Conservation (phyloP, 768 basidiomycete genomes). For the Suillus occidentalis region DNA sequence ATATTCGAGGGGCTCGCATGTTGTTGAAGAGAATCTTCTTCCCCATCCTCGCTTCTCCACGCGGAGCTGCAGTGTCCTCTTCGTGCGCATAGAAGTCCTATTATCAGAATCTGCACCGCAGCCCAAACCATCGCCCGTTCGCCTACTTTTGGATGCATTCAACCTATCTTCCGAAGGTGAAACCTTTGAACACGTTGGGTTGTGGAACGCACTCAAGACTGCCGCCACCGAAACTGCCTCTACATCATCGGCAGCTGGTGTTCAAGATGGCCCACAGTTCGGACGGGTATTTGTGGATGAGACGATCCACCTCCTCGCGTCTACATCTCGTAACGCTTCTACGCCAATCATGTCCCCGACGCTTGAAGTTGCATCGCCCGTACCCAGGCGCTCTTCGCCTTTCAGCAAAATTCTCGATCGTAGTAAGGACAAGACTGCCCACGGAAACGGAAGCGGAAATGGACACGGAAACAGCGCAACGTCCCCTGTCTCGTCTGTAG, state of each 20-base stretch:
- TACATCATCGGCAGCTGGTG: constrained; percentile 3
- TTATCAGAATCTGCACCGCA: constrained; percentile 35
- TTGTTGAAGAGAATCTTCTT: constrained; percentile 44
- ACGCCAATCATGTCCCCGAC: constrained; percentile 28
- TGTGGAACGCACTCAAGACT: constrained; percentile 59
- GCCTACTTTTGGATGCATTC: constrained; percentile 64
- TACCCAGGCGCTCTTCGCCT: constrained; percentile 37
- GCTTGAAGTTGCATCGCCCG: constrained; percentile 33
- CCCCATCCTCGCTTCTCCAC: constrained; percentile 71
- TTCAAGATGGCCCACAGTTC: constrained; percentile 42
- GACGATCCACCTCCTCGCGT: constrained; percentile 51
- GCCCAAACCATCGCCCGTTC: constrained; percentile 53
- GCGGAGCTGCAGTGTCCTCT: constrained; percentile 59
- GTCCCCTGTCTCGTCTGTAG: constrained; percentile 28
- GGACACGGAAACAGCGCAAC: constrained; percentile 19
- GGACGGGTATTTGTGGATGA: constrained; percentile 67
- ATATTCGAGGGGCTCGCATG: constrained; percentile 39
- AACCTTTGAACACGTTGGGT: constrained; percentile 34
- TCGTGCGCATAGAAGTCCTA: constrained; percentile 64
- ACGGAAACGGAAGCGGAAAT: constrained; percentile 10
- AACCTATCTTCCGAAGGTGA: constrained; percentile 36
- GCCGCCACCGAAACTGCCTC: constrained; percentile 36
- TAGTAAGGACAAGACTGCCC: neutral
- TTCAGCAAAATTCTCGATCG: constrained; percentile 29
- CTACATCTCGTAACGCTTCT: constrained; percentile 45